Evolutionary conservation across 148 eudicot species (phyloP), one percentile per base, ranked within the genome.

Genomic region (Rhododendron williamsianum): DNA sequence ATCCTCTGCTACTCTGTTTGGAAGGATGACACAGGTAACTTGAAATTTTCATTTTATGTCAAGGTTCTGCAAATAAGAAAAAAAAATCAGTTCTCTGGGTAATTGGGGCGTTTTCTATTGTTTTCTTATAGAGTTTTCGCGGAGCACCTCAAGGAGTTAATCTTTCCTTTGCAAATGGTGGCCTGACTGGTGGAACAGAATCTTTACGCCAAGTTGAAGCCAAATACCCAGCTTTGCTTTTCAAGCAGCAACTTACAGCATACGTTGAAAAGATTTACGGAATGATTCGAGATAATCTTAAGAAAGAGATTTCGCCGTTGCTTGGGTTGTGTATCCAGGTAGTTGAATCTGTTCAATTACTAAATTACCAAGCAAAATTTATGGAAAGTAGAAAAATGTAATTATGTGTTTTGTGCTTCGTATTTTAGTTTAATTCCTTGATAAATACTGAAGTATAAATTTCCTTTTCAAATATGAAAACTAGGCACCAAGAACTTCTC

Each of bases 181-280:
- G 93, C 74, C 46, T 90, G 85, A 74, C 90, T 79, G 91, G 93
- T 86, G 99, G 94, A 88, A 82, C 88, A 30, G 96, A 91, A 60
- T 88, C 93, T 84, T 86, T 95, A 58, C 95, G 90, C 83, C 98
- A 95, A 94, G 98, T 97, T 86, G 99, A 97, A 92, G 99, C 99
- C 88, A 95, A 97, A 83, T 97, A 97, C 89, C 99, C 99, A 58
- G 98, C 99, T 88, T 93, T 97, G 92, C 95, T 97, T 86, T 97
- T 97, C 80, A 97, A 97, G 91, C 99, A 97, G 86, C 99, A 97
- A 87, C 99, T 97, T 88, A 97, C 99, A 46, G 99, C 98, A 80
- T 97, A 92, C 80, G 99, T 95, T 4, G 99, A 97, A 87, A 97
- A 97, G 90, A 93, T 97, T 35, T 97, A 97, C 87, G 99, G 98